Base-by-base conservation (phyloP, 148 eudicot genomes). In the Rhododendron mucronatum region DNA sequence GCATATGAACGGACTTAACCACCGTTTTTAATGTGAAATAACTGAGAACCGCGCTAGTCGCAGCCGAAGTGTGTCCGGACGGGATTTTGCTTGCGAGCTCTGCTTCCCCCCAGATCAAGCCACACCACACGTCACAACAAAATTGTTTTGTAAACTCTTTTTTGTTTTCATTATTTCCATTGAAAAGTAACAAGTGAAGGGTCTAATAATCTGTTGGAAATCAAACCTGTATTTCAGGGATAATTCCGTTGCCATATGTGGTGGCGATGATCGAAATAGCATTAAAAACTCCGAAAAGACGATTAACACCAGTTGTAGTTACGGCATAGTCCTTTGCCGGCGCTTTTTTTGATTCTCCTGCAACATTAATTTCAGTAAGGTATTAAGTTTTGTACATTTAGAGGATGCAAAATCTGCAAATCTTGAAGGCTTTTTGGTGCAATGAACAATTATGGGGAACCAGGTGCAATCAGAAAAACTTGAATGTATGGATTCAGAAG, bases 161-260 rank as follows among this genome's bases (percentile, higher is more conserved):
- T 4, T 51, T 51, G 18, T 1, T 51, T 14, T 51, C 16, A 2
- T 14, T 51, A 51, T 51, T 51, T 51, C 57, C 57, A 51, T 14
- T 51, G 16, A 51, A 14, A 51, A 3, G 57, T 13, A 51, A 18
- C 14, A 51, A 51, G 57, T 51, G 57, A 51, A 51, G 57, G 57
- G 1, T 16, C 61, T 3, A 55, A 18, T 18, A 55, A 55, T 55
- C 61, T 55, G 0, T 55, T 16, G 61, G 71, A n/a, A 0, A 65
- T 65, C 71, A 28, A 9, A 92, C 95, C 98, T 93, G 95, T 86
- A 95, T 93, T 91, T 93, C 96, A 0, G 96, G 98, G 48, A 95
- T 90, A 57, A 95, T 93, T 80, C 96, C 96, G 80, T 93, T 95
- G 16, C 98, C 98, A 82, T 89, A 95, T 0, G 95, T 89, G 0